Base-by-base conservation (phyloP, 2,329 filamentous ascomycete species). In the Scedosporium dehoogii region DNA sequence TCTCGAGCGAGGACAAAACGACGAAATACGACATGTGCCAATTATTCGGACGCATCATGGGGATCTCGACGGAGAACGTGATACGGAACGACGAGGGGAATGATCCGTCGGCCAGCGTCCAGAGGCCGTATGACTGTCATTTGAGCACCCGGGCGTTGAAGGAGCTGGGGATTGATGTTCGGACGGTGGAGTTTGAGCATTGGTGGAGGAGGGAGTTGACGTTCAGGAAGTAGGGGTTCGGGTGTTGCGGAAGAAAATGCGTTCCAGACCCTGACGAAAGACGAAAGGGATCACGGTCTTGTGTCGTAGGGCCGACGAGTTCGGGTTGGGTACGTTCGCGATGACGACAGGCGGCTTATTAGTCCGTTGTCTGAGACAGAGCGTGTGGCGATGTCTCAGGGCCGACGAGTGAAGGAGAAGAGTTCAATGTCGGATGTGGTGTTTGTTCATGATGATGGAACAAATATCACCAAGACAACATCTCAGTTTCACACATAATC, bases 21-120 rank as follows among this genome's bases (percentile, higher is more conserved):
- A 96, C 92, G 57, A 96, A 96, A 77, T 96, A 92, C 73, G 86
- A 93, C 73, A 96, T 97, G 62, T 92, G 90, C 72, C 78, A 90
- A 74, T 76, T 82, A 9, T 87, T 96, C 70, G 88, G 85, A 3
- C 85, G 91, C 64, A 90, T 96, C 63, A 86, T 96, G 81, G 90
- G 88, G 0, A 71, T 96, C 62, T 81, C 88, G 10, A 78, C 88
- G 21, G 83, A 85, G 57, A 82, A 83, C 6, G 87, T 96, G 73
- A 80, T 84, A 68, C 78, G 88, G 9, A 88, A 91, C 69, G 82
- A 85, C 25, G 80, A 89, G 68, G 88, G 88, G 44, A 89, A 89
- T 71, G 87, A 90, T 66, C 85, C 87, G 5, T 86, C 84, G 65
- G 84, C 87, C 55, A 80, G 81, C 23, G 89, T 92, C 0, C 85